Evolutionary conservation across 345 rosid species (phyloP).

Genomic region (Linum trigynum): DNA sequence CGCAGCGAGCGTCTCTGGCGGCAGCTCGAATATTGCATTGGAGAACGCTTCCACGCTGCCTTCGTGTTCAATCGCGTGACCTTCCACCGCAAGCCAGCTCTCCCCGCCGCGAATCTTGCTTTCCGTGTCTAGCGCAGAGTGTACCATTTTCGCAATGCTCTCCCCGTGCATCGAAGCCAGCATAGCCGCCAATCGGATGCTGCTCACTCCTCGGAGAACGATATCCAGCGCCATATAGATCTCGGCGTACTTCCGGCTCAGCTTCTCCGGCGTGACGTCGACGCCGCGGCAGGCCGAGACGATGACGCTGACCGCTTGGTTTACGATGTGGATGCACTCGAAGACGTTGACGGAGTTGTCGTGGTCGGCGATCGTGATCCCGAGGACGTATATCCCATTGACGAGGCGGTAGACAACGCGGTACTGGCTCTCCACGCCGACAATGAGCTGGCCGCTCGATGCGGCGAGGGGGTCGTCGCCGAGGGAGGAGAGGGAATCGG

Average conservation of each 20-base stretch:
- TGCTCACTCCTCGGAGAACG: slow-evolving; percentile 84
- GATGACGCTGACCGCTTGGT: slow-evolving; percentile 87
- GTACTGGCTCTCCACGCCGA: slow-evolving; percentile 92
- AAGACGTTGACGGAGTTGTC: slow-evolving; percentile 82
- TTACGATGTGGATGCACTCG: slow-evolving; percentile 91
- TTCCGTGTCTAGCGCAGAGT: slow-evolving; percentile 81
- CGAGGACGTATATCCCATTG: slow-evolving; percentile 86
- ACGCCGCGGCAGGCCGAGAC: slow-evolving; percentile 98
- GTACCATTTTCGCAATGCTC: slow-evolving; percentile 96
- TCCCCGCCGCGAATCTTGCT: slow-evolving; percentile 89
- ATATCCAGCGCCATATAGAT: slow-evolving; percentile 95
- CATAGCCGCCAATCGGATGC: slow-evolving; percentile 88
- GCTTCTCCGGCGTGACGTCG: slow-evolving; percentile 95
- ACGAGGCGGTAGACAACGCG: slow-evolving; percentile 93
- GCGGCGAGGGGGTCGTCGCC: slow-evolving; percentile 98
- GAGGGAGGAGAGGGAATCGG: slow-evolving; percentile 45
- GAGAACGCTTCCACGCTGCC: slow-evolving; percentile 60
- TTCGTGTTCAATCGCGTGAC: slow-evolving; percentile 55
- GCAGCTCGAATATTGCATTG: slow-evolving; percentile 54
- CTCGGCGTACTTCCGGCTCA: slow-evolving; percentile 83
- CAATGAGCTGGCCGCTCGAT: slow-evolving; percentile 89
- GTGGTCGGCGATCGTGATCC: slow-evolving; percentile 73
- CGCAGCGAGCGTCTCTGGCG: slow-evolving; percentile 64
- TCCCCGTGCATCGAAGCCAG: slow-evolving; percentile 93
- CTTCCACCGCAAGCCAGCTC: slow-evolving; percentile 52